These are phyloP conservation scores for Diaporthe sp. DNA, from an alignment of 2,329 filamentous ascomycete genomes.

Conservation along the genomic window DNA sequence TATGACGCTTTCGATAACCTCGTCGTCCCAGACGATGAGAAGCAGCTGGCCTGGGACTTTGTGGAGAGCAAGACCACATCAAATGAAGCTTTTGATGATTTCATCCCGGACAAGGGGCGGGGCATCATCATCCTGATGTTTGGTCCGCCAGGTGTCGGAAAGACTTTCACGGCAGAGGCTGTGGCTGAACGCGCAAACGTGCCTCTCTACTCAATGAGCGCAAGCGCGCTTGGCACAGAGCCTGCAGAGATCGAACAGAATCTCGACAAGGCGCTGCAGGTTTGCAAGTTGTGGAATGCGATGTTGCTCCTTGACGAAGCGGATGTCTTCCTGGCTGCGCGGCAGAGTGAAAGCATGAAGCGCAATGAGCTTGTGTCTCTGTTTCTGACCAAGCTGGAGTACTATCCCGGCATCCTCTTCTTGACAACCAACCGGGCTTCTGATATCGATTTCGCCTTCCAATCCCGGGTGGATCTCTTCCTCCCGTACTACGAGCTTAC, in stretches of 20 bases:
- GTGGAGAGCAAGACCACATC: slow-evolving; percentile 24
- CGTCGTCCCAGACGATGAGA: slow-evolving; percentile 51
- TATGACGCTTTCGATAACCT: slow-evolving; percentile 58
- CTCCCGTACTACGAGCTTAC: slow-evolving; percentile 52
- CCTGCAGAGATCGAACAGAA: slow-evolving; percentile 51
- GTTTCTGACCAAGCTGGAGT: slow-evolving; percentile 52
- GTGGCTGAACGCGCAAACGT: slow-evolving; percentile 56
- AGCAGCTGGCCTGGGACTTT: slow-evolving; percentile 49
- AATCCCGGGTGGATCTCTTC: slow-evolving; percentile 53
- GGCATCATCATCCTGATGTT: slow-evolving; percentile 37
- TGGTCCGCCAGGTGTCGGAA: slow-evolving; percentile 28
- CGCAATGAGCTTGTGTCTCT: slow-evolving; percentile 57
- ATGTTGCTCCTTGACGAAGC: slow-evolving; percentile 60
- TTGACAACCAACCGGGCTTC: slow-evolving; percentile 55
- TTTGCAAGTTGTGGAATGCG: slow-evolving; percentile 57
- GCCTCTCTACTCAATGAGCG: slow-evolving; percentile 56
- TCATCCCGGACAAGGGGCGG: slow-evolving; percentile 42
- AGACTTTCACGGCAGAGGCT: slow-evolving; percentile 28
- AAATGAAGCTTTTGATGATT: slow-evolving; percentile 41
- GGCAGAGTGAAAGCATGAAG: slow-evolving; percentile 50
- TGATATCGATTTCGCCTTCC: slow-evolving; percentile 54
- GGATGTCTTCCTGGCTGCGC: slow-evolving; percentile 57
- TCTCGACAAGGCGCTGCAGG: slow-evolving; percentile 51
- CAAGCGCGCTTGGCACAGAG: slow-evolving; percentile 55
- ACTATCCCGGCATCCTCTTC: slow-evolving; percentile 55